Evolutionary conservation across 352 stramenopile genomes (phyloP).

Genomic region (Pythium oligandrum): DNA sequence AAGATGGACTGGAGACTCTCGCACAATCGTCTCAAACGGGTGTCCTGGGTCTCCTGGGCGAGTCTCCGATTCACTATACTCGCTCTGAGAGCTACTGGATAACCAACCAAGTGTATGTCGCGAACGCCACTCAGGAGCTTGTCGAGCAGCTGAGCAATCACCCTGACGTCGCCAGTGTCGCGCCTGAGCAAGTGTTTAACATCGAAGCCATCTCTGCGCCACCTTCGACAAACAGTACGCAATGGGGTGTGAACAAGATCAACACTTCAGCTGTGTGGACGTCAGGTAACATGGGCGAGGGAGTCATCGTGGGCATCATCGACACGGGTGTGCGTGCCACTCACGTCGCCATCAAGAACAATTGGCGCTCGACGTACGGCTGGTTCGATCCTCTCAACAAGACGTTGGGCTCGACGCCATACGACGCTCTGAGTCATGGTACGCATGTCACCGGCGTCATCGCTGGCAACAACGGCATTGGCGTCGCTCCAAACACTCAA

Average conservation of each 20-base stretch:
- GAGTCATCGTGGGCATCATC: slow-evolving; percentile 53
- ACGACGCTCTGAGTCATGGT: slow-evolving; percentile 49
- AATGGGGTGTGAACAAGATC: slow-evolving; percentile 53
- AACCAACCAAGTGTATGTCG: slow-evolving; percentile 54
- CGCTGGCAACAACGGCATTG: slow-evolving; percentile 37
- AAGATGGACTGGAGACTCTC: too few species aligned
- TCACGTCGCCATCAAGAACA: slow-evolving; percentile 37
- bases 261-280: slow-evolving; percentile 43
- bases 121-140: slow-evolving; percentile 34
- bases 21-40: too few species aligned
- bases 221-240: slow-evolving; percentile 19
- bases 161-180: slow-evolving; percentile 31
- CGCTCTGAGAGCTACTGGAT: slow-evolving; percentile 44
- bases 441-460: slow-evolving; percentile 50
- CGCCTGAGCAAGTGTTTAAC: slow-evolving; percentile 30
- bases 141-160: slow-evolving; percentile 40
- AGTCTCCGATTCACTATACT: too few species aligned
- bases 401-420: slow-evolving; percentile 14
- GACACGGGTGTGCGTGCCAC: slow-evolving; percentile 50
- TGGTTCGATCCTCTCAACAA: slow-evolving; percentile 57
- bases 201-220: neutral
- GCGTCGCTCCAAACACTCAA: slow-evolving; percentile 40
- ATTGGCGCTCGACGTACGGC: slow-evolving; percentile 36
- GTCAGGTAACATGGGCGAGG: slow-evolving; percentile 41
- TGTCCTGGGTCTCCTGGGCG: too few species aligned